phyloP scores from a whole-genome alignment of 2,329 filamentous ascomycete genomes.

The Cercospora zeina region DNA sequence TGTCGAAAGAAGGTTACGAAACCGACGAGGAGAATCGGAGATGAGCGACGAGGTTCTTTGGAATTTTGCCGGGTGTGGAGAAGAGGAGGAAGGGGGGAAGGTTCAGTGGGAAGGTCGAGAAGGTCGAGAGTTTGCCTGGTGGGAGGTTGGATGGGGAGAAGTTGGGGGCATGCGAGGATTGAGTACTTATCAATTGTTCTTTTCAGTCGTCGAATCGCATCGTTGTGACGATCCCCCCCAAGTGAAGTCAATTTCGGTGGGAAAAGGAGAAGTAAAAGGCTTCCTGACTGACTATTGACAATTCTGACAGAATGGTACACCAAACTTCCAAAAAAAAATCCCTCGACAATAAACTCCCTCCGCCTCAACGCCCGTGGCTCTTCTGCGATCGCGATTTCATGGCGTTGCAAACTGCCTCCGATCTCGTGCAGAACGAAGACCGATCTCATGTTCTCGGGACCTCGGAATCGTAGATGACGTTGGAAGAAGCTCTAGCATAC shows the following conservation, averaged over 20 bases:
- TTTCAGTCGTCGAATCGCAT: too few relatives aligned
- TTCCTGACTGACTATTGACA: background rate
- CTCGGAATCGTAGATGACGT: background rate
- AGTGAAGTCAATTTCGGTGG: too few relatives aligned
- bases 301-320: background rate
- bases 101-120: background rate
- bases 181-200: background rate
- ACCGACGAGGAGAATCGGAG: constrained; percentile 14
- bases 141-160: constrained; percentile 8
- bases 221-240: too few relatives aligned
- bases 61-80: constrained; percentile 13
- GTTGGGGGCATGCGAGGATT: background rate
- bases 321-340: background rate
- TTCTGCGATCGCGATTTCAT: constrained; percentile 18
- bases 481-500: background rate
- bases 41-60: constrained; percentile 20
- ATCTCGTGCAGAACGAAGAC: background rate
- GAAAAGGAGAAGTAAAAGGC: too few relatives aligned
- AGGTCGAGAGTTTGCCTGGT: background rate
- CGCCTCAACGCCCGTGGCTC: constrained; percentile 2
- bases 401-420: background rate
- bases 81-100: constrained; percentile 1
- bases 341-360: background rate
- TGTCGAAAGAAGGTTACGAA: constrained; percentile 5
- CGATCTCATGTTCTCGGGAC: background rate